Percentiles rank a stretch among this genome's conserved stretches.
Conservation (phyloP, 768 basidiomycete genomes). For the Leccinum aurantiacum region DNA sequence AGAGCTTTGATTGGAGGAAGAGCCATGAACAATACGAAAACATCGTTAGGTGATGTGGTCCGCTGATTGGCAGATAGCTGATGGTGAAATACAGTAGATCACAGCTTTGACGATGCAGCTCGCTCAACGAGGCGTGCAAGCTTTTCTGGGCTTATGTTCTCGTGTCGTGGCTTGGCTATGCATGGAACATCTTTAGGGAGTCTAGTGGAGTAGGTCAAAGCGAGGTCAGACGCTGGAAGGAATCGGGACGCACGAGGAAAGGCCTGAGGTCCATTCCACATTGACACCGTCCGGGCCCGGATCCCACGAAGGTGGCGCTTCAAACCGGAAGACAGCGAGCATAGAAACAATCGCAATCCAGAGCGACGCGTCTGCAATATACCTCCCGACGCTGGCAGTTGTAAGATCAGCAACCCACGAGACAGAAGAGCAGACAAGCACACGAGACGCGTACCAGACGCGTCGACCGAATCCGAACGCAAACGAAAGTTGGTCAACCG, state of each 20-base stretch:
- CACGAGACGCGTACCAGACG: slow-evolving; percentile 9
- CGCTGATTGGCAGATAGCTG: background rate
- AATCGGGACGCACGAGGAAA: slow-evolving; percentile 22
- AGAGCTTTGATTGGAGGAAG: too few species aligned
- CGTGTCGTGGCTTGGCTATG: slow-evolving; percentile 10
- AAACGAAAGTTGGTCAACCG: slow-evolving; percentile 20
- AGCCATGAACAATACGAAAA: background rate
- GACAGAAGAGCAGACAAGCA: too few species aligned
- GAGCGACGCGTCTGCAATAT: slow-evolving; percentile 41
- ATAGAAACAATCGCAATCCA: slow-evolving; percentile 28
- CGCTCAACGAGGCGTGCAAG: slow-evolving; percentile 11
- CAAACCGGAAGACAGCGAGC: slow-evolving; percentile 19
- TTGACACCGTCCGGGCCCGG: slow-evolving; percentile 20
- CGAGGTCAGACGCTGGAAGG: background rate
- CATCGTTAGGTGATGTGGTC: background rate
- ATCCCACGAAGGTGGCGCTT: slow-evolving; percentile 14
- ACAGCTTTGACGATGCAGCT: slow-evolving; percentile 1
- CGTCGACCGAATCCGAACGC: slow-evolving; percentile 45
- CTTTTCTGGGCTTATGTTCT: slow-evolving; percentile 6
- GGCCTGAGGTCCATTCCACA: slow-evolving; percentile 19
- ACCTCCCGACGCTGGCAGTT: slow-evolving; percentile 39
- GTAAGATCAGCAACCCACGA: background rate
- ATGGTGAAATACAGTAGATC: background rate
- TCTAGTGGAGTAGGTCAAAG: slow-evolving; percentile 6
- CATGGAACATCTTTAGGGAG: slow-evolving; percentile 15